Evolutionary conservation across 1,284 basidiomycete genomes (phyloP), one percentile per base, ranked within the genome.

Genomic region (Neonothopanus nambi): DNA sequence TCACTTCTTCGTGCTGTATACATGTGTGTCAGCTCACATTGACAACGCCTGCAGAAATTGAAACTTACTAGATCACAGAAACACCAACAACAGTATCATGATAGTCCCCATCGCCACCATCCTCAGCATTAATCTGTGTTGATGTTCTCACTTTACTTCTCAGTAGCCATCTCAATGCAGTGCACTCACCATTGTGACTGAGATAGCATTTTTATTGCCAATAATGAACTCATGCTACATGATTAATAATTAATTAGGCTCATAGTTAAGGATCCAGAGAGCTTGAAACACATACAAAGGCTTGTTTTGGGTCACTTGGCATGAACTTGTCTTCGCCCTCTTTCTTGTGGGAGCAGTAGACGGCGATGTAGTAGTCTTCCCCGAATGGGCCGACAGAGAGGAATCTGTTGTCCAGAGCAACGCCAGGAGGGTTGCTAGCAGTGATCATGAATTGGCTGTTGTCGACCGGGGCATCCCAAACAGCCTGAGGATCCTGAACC

Each of bases 401-500:
- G 23, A 58, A 49, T 30, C 39, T 33, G 15, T 45, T 30, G 54
- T 57, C 58, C 21, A n/a, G 28, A 36, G 40, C 42, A 33, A 43
- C 17, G n/a, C 40, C 36, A 7, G 13, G 12, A 5, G 58, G 58
- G 3, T 46, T 28, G 26, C 55, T 35, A 9, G 33, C 6, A 26
- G 39, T 50, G 15, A 59, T 53, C 8, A 28, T 3, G 42, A 59
- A 59, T 11, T 47, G 56, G 18, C 37, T 37, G 5, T 33, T 47
- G 28, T 45, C 53, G n/a, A 41, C 23, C 9, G 33, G 39, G 24
- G 58, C 56, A 45, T 55, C 49, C 58, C 58, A 59, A 20, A 59
- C n/a, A 9, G 43, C 56, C 40, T 57, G 58, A 3, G 56, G 52
- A 24, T 57, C 28, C 11, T 45, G 23, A 45, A 59, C 53, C 12